These are phyloP conservation scores for Gymnopus androsaceus DNA, from an alignment of 1,284 basidiomycete species.

Conservation along the genomic window DNA sequence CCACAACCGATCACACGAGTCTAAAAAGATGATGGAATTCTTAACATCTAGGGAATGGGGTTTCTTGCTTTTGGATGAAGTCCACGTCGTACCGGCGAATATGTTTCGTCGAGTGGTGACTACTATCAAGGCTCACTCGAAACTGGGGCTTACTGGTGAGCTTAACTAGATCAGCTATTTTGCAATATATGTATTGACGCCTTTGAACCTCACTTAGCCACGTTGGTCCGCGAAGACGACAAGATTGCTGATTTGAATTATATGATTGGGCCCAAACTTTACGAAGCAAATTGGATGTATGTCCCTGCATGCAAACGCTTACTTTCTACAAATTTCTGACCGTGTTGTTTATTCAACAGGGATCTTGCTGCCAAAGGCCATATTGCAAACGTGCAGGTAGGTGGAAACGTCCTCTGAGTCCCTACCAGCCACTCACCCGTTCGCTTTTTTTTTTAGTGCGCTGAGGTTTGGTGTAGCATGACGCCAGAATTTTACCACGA, in stretches of 20 bases:
- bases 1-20: slow-evolving; percentile 92
- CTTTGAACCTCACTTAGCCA: slow-evolving; percentile 56
- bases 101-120: slow-evolving; percentile 97
- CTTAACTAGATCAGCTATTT: slow-evolving; percentile 13
- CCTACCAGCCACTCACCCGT: slow-evolving; percentile 9
- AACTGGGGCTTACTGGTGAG: slow-evolving; percentile 89
- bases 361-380: slow-evolving; percentile 99
- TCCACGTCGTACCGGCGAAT: slow-evolving; percentile 95
- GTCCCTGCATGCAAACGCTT: slow-evolving; percentile 16
- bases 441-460: slow-evolving; percentile 61
- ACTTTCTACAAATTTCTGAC: slow-evolving; percentile 10
- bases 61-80: slow-evolving; percentile 93
- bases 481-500: slow-evolving; percentile 99
- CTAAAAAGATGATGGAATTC: slow-evolving; percentile 99
- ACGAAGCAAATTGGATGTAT: slow-evolving; percentile 99
- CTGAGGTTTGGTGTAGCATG: slow-evolving; percentile 99
- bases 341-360: slow-evolving; percentile 32
- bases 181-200: background rate
- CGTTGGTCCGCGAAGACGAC: slow-evolving; percentile 97
- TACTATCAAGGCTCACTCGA: slow-evolving; percentile 96
- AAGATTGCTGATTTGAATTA: slow-evolving; percentile 99
- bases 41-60: slow-evolving; percentile 93
- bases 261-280: slow-evolving; percentile 98
- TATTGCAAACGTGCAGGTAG: slow-evolving; percentile 97
- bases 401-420: background rate